Evolutionary conservation across 306 rosid species (phyloP).

Genomic region (Medicago lupulina): DNA sequence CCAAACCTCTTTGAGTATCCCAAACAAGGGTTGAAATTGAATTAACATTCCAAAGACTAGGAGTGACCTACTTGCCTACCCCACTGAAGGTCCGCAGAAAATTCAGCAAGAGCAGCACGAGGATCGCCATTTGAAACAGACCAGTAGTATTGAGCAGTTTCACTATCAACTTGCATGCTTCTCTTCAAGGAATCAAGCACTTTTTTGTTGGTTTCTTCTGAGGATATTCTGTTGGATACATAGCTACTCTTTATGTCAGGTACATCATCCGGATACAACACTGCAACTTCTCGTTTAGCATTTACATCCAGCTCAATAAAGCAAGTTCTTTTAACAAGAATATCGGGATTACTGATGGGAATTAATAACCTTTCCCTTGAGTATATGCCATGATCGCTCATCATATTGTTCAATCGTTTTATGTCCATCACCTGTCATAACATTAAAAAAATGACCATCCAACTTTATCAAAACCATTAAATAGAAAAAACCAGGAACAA

Average conservation of each 20-base stretch:
- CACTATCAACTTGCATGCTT: constrained; percentile 91
- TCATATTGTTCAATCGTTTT: constrained; percentile 91
- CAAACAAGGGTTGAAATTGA: constrained; percentile 17
- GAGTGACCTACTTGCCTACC: constrained; percentile 61
- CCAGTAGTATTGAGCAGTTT: constrained; percentile 85
- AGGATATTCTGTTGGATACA: constrained; percentile 45
- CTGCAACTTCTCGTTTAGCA: constrained; percentile 94
- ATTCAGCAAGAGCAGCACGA: constrained; percentile 81
- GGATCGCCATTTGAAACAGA: constrained; percentile 87
- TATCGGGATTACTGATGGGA: constrained; percentile 69
- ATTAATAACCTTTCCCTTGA: constrained; percentile 89
- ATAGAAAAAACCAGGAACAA: neutral
- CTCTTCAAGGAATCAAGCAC: constrained; percentile 76
- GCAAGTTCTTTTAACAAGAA: constrained; percentile 70
- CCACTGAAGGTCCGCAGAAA: constrained; percentile 83
- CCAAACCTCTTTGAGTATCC: constrained; percentile 16
- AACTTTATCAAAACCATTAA: neutral
- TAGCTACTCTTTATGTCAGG: constrained; percentile 49
- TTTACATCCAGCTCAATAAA: constrained; percentile 72
- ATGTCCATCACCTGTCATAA: constrained; percentile 78
- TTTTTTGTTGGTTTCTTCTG: constrained; percentile 70
- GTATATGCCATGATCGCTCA: constrained; percentile 96
- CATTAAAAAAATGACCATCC: neutral
- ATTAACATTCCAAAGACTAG: constrained; percentile 29
- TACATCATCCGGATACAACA: constrained; percentile 69